Conservation (phyloP, 352 stramenopile genomes). For the Phytophthora pinifolia region DNA sequence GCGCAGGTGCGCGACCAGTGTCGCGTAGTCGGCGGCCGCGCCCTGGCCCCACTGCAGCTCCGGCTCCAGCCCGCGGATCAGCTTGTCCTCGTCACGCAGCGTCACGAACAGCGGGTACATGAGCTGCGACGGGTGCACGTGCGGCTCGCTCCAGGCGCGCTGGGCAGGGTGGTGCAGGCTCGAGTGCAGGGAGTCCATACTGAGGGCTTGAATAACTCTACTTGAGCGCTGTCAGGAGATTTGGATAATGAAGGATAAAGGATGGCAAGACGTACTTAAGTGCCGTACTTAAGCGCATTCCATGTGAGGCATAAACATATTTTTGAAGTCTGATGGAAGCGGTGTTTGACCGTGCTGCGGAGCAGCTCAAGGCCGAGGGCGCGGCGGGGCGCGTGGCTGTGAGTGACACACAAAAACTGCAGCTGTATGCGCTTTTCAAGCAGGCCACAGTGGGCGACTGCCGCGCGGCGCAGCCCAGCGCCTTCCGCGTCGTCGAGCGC, state of each 20-base stretch:
- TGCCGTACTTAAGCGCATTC: neutral
- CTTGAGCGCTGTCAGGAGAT: conserved; percentile 8
- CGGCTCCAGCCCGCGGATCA: conserved; percentile 78
- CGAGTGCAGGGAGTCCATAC: conserved; percentile 63
- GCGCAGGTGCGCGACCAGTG: conserved; percentile 75
- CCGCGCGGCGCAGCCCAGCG: conserved; percentile 45
- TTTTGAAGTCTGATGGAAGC: conserved; percentile 41
- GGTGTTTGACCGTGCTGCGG: conserved; percentile 53
- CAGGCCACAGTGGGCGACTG: conserved; percentile 74
- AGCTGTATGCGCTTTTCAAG: conserved; percentile 81
- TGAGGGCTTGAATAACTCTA: neutral
- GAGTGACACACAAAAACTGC: conserved; percentile 73
- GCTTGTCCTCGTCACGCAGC: conserved; percentile 58
- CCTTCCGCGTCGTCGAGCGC: conserved; percentile 58
- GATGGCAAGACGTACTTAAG: neutral
- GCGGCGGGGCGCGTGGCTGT: conserved; percentile 28
- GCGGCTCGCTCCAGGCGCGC: conserved; percentile 85
- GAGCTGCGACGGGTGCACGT: conserved; percentile 87
- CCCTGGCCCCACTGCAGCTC: conserved; percentile 85
- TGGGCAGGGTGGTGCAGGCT: conserved; percentile 81
- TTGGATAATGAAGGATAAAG: too few species aligned
- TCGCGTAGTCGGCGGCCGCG: conserved; percentile 60
- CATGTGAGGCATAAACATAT: conserved; percentile 8
- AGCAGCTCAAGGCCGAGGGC: conserved; percentile 39
- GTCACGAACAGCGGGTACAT: conserved; percentile 92